Evolutionary conservation across 2,329 filamentous ascomycete genomes (phyloP).

Genomic region (Stachybotrys elegans): DNA sequence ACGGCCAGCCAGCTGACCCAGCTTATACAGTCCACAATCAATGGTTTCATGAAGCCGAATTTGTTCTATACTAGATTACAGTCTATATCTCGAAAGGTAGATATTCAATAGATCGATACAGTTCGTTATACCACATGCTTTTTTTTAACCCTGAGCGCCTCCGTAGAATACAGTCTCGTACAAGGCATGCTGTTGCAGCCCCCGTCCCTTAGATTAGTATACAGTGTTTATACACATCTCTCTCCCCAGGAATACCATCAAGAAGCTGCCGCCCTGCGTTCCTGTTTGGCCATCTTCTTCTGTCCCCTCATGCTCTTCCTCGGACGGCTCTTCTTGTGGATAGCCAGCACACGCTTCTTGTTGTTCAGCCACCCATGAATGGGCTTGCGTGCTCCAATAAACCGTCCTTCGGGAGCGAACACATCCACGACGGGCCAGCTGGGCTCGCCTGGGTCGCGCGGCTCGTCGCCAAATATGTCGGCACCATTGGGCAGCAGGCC

Average conservation of each 20-base stretch:
- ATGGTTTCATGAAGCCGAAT: too few species aligned
- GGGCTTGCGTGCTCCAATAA: slow-evolving; percentile 60
- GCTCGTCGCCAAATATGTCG: slow-evolving; percentile 16
- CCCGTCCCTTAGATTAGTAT: too few species aligned
- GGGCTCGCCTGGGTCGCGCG: slow-evolving; percentile 19
- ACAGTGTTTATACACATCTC: not conserved
- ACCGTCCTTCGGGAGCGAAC: slow-evolving; percentile 79
- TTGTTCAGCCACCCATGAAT: slow-evolving; percentile 67
- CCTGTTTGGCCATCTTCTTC: slow-evolving; percentile 35
- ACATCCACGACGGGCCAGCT: slow-evolving; percentile 73
- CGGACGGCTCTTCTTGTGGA: slow-evolving; percentile 51
- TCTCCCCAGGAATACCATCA: not conserved
- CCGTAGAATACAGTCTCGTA: too few species aligned
- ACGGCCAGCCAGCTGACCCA: too few species aligned
- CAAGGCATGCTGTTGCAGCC: too few species aligned
- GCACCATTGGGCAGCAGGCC: slow-evolving; percentile 20
- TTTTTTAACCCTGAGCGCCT: too few species aligned
- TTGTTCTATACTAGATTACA: too few species aligned
- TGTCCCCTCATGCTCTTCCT: slow-evolving; percentile 64
- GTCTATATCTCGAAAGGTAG: too few species aligned
- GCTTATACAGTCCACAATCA: too few species aligned
- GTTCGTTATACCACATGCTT: too few species aligned
- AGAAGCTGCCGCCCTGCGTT: slow-evolving; percentile 17
- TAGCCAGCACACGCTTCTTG: slow-evolving; percentile 45
- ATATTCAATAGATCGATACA: too few species aligned